Base-by-base conservation (phyloP, 352 stramenopile genomes). In the Peronospora belbahrii region DNA sequence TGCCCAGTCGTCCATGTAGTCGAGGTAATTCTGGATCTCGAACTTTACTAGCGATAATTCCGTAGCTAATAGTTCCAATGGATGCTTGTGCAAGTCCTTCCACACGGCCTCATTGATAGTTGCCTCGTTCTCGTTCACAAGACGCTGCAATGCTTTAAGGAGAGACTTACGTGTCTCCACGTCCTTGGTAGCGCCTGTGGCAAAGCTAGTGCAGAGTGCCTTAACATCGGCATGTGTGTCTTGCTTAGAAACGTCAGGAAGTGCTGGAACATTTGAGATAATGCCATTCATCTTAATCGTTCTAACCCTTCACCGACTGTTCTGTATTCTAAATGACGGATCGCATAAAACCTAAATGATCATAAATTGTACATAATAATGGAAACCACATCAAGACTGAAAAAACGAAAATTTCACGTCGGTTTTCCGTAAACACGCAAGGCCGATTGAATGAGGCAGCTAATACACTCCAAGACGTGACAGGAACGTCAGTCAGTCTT, bases 11-110 rank as follows among this genome's bases (percentile, higher is more conserved):
- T 64, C 62, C n/a, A 89, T 44, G 54, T 87, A 80, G 60, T 87
- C 74, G n/a, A 90, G 25, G 32, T 78, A 67, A 4, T 92, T 56
- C 46, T 90, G 75, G 39, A 95, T 65, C 45, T 95, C 85, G 28
- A 31, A 32, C 41, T 72, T 51, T n/a, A 85, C 44, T 22, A 76
- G 30, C 20, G 40, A 42, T 8, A 87, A 43, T 41, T 95, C 84
- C 19, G 55, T 74, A 22, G 56, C 27, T 22, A 68, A 80, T 17
- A 67, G 36, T 69, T 96, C 86, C 48, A 58, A 46, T 33, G 77
- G 66, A 52, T 86, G 72, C 45, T 85, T 84, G 61, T 85, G 71
- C 36, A 94, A 51, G 39, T 88, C 77, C 30, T 74, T 68, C 62
- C 64, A 76, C 38, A 86, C 41, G 13, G 76, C 76, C 23, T 74